These are phyloP conservation scores for Liquidambar formosana DNA, from an alignment of 164 flowering plant genomes.

Conservation along the genomic window DNA sequence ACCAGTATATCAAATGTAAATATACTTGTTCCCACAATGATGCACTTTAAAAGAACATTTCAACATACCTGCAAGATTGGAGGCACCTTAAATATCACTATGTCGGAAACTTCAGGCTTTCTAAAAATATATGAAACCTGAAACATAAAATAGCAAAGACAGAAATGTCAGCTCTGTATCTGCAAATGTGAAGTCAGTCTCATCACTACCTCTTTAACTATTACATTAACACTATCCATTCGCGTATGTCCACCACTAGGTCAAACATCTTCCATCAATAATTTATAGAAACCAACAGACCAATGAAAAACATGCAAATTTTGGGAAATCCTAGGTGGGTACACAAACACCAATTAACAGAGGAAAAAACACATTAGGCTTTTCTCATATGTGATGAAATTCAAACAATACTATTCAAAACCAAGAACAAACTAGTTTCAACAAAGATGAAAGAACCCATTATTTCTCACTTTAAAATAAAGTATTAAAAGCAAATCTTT, in stretches of 20 bases:
- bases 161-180: conserved; percentile 6
- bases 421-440: no score
- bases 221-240: not conserved
- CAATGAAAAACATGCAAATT: not conserved
- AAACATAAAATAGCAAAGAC: conserved; percentile 2
- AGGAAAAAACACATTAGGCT: not conserved
- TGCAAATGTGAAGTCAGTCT: not conserved
- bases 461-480: no score
- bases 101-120: conserved; percentile 83
- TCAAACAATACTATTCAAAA: not conserved
- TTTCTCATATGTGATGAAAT: not conserved
- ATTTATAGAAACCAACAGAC: not conserved
- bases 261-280: not conserved
- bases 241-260: no score
- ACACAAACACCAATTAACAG: not conserved
- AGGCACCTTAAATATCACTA: conserved; percentile 92
- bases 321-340: not conserved
- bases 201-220: not conserved
- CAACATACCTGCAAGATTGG: conserved; percentile 63
- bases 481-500: no score
- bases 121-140: conserved; percentile 89
- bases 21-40: not conserved
- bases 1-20: not conserved
- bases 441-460: no score
- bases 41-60: not conserved